Evolutionary conservation across 768 basidiomycete species (phyloP).

Genomic region (Suillus plorans): DNA sequence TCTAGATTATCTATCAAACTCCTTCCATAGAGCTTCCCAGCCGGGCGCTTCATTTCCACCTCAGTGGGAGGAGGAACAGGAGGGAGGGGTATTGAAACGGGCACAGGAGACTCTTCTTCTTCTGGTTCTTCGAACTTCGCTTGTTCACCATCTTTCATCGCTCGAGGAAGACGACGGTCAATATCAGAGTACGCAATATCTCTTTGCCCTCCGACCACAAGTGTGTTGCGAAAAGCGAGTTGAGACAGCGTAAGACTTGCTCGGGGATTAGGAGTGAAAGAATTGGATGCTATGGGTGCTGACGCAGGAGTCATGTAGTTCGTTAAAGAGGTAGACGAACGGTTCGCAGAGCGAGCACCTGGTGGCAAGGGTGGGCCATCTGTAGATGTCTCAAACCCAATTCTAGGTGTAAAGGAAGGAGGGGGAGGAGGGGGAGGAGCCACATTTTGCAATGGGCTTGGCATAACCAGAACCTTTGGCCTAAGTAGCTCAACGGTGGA

Average conservation of each 20-base stretch:
- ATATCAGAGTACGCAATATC: constrained; percentile 64
- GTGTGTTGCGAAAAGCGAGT: constrained; percentile 80
- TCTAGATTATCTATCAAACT: constrained; percentile 92
- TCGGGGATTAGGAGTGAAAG: constrained; percentile 79
- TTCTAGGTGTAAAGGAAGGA: constrained; percentile 37
- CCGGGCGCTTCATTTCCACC: constrained; percentile 43
- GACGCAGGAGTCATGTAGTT: constrained; percentile 30
- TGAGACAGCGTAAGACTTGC: constrained; percentile 74
- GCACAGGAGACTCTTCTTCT: constrained; percentile 35
- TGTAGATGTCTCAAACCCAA: constrained; percentile 61
- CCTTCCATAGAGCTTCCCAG: constrained; percentile 84
- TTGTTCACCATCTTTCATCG: constrained; percentile 78
- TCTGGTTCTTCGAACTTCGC: constrained; percentile 45
- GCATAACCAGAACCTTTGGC: constrained; percentile 94
- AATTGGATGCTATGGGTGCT: constrained; percentile 52
- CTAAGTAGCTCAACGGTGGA: constrained; percentile 80
- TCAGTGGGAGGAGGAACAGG: constrained; percentile 33
- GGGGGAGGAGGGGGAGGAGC: constrained; percentile 34
- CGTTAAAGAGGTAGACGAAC: constrained; percentile 41
- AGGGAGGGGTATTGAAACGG: constrained; percentile 30
- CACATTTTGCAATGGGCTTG: constrained; percentile 71
- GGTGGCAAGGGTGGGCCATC: constrained; percentile 81
- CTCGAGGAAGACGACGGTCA: constrained; percentile 63
- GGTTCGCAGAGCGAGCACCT: constrained; percentile 60
- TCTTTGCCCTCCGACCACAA: constrained; percentile 66